Conservation (phyloP, 2,329 filamentous ascomycete species). For the Neofusicoccum cordaticola region DNA sequence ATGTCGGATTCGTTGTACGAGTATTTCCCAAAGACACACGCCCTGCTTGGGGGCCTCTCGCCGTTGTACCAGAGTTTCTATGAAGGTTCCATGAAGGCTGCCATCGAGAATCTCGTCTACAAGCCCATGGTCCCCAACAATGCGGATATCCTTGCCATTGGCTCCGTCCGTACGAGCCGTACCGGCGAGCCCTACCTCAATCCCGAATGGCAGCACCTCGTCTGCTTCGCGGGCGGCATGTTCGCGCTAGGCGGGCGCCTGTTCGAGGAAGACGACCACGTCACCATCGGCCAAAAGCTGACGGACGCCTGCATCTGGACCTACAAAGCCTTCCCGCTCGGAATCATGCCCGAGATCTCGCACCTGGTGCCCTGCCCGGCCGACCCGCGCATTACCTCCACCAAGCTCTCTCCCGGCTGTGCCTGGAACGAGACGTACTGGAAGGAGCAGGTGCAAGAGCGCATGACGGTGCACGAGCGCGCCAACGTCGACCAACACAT, state of each 20-base stretch:
- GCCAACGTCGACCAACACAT: slow-evolving; percentile 36
- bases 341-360: slow-evolving; percentile 62
- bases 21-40: slow-evolving; percentile 48
- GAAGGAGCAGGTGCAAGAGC: slow-evolving; percentile 38
- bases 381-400: background rate
- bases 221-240: slow-evolving; percentile 62
- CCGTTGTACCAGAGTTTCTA: slow-evolving; percentile 54
- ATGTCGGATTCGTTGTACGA: slow-evolving; percentile 43
- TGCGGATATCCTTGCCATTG: slow-evolving; percentile 41
- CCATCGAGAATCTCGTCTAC: slow-evolving; percentile 46
- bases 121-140: slow-evolving; percentile 49
- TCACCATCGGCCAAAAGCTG: slow-evolving; percentile 56
- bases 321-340: slow-evolving; percentile 54
- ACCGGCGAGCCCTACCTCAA: slow-evolving; percentile 31
- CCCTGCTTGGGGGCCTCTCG: slow-evolving; percentile 46
- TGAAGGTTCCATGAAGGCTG: slow-evolving; percentile 47
- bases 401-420: slow-evolving; percentile 32
- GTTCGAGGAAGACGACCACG: slow-evolving; percentile 53
- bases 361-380: slow-evolving; percentile 49
- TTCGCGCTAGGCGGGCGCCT: slow-evolving; percentile 58
- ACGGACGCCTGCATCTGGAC: slow-evolving; percentile 63
- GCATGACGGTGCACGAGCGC: slow-evolving; percentile 25
- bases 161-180: background rate
- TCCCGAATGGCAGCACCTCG: slow-evolving; percentile 57
- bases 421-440: slow-evolving; percentile 55